These are phyloP conservation scores for Peltaster fructicola DNA, from an alignment of 2,329 filamentous ascomycete species.

Conservation along the genomic window DNA sequence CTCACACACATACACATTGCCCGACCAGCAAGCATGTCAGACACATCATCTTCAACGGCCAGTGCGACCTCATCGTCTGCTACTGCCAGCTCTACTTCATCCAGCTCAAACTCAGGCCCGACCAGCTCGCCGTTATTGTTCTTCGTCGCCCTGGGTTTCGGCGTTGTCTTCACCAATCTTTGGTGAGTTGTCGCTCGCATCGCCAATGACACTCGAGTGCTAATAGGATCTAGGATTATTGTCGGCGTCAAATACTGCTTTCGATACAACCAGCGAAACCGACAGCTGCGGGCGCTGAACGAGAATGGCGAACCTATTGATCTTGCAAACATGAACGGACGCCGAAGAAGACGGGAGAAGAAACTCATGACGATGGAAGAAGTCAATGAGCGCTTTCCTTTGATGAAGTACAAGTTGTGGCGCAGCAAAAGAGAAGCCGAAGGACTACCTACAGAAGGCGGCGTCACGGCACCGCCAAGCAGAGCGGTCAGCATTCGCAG, in stretches of 20 bases:
- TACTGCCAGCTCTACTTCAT: slow-evolving; percentile 13
- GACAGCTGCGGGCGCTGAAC: slow-evolving; percentile 55
- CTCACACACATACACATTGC: no score
- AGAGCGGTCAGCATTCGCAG: slow-evolving; percentile 58
- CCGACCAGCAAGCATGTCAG: slow-evolving; percentile 1
- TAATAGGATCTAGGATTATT: slow-evolving; percentile 92
- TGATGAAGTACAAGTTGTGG: slow-evolving; percentile 95
- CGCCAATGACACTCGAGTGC: slow-evolving; percentile 1
- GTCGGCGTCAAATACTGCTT: slow-evolving; percentile 99
- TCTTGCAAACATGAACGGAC: slow-evolving; percentile 69
- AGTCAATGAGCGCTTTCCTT: slow-evolving; percentile 90
- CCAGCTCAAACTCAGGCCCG: slow-evolving; percentile 27
- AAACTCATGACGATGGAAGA: slow-evolving; percentile 99
- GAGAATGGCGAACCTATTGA: slow-evolving; percentile 74
- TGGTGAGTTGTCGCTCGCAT: slow-evolving; percentile 45
- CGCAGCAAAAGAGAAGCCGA: slow-evolving; percentile 65
- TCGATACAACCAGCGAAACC: slow-evolving; percentile 87
- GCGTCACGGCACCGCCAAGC: slow-evolving; percentile 59
- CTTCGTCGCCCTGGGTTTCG: slow-evolving; percentile 90
- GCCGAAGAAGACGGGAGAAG: slow-evolving; percentile 81
- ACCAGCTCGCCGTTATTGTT: slow-evolving; percentile 67
- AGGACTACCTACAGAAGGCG: slow-evolving; percentile 68
- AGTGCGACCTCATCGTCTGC: slow-evolving; percentile 8
- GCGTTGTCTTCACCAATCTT: slow-evolving; percentile 95
- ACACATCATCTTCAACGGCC: slow-evolving; percentile 8